Percentiles rank a stretch among this genome's conserved stretches.
phyloP scores from a whole-genome alignment of 2,329 filamentous ascomycete species.

The Gliomastix tumulicola region DNA sequence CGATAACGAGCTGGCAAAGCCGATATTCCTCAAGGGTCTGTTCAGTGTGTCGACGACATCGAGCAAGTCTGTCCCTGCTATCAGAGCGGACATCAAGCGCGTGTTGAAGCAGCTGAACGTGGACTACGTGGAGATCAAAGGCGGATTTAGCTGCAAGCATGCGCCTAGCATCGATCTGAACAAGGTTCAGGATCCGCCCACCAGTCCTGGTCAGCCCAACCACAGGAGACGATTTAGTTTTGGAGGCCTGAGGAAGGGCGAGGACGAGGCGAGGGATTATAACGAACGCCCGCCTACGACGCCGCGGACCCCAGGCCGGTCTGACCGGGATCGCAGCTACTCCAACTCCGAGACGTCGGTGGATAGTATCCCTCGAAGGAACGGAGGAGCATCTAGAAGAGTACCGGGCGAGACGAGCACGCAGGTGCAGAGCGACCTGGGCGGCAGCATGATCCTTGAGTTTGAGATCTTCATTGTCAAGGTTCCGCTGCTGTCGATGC shows the following conservation, averaged over 20 bases:
- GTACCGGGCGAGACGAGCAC: constrained; percentile 84
- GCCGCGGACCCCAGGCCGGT: constrained; percentile 35
- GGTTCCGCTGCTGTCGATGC: constrained; percentile 83
- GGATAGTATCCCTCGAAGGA: constrained; percentile 57
- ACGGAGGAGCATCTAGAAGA: constrained; percentile 42
- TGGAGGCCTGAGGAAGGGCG: constrained; percentile 52
- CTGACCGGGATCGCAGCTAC: constrained; percentile 62
- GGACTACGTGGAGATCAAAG: constrained; percentile 87
- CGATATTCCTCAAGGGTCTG: constrained; percentile 90
- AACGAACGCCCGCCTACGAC: constrained; percentile 33
- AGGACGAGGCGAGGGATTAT: constrained; percentile 69
- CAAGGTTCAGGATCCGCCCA: constrained; percentile 58
- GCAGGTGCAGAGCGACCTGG: constrained; percentile 84
- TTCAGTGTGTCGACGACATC: constrained; percentile 98
- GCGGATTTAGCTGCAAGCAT: constrained; percentile 86
- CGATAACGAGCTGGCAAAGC: constrained; percentile 77
- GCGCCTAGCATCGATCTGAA: constrained; percentile 83
- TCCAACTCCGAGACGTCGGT: constrained; percentile 84
- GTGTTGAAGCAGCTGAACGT: constrained; percentile 83
- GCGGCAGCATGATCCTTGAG: constrained; percentile 73
- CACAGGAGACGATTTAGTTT: constrained; percentile 81
- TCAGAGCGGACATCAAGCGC: constrained; percentile 82
- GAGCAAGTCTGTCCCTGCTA: constrained; percentile 78
- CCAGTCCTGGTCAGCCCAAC: constrained; percentile 49
- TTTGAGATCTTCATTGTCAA: constrained; percentile 99